These are phyloP conservation scores for Viola pubescens DNA, from an alignment of 441 rosid species.

Conservation along the genomic window DNA sequence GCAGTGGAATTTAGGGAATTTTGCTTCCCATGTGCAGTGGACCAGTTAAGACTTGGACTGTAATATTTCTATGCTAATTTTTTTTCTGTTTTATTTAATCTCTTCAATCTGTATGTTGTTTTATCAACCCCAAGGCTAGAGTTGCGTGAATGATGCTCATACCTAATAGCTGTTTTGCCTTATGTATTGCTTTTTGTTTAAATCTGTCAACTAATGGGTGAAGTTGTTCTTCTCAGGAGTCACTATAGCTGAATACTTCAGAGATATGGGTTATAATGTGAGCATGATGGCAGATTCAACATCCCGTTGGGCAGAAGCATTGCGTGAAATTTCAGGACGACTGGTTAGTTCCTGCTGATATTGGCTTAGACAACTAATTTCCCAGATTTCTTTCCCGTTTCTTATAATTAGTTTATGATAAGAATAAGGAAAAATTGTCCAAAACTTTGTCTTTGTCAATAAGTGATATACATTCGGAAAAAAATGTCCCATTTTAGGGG, in stretches of 20 bases:
- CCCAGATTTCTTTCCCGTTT: background rate
- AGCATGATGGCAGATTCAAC: constrained; percentile 99
- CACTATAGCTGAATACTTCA: constrained; percentile 94
- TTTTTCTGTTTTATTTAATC: too few species aligned
- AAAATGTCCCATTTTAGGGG: too few species aligned
- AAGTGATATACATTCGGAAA: too few species aligned
- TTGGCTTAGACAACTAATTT: background rate
- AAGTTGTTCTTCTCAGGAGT: constrained; percentile 55
- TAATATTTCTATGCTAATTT: too few species aligned
- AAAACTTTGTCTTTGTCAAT: too few species aligned
- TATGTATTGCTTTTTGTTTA: constrained; percentile 7
- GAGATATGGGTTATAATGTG: constrained; percentile 99
- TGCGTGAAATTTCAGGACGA: constrained; percentile 99
- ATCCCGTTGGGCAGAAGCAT: constrained; percentile 99
- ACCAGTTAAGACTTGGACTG: too few species aligned
- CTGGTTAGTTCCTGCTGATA: constrained; percentile 43
- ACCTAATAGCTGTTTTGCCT: background rate
- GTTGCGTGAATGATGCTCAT: background rate
- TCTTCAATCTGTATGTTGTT: too few species aligned
- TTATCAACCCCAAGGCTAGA: background rate
- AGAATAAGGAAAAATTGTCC: too few species aligned
- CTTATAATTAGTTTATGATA: too few species aligned
- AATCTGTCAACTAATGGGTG: constrained; percentile 9
- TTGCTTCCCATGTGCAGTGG: background rate
- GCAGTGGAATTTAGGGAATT: background rate